Conservation (phyloP, 257 asterid species). For the Petrea volubilis region DNA sequence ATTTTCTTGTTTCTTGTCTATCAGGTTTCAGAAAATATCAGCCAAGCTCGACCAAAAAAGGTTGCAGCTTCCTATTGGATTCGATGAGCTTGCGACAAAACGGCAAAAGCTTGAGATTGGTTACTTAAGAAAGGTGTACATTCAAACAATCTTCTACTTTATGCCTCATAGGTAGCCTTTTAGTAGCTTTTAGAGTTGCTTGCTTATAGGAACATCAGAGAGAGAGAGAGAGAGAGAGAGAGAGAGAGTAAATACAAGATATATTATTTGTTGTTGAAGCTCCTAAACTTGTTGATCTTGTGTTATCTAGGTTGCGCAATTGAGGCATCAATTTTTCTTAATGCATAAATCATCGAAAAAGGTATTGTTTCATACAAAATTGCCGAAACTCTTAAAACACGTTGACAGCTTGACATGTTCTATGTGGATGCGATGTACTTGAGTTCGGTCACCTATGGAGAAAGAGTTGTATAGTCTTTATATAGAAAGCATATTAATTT, state of each 20-base stretch:
- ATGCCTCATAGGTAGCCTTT: neutral
- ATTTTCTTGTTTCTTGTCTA: constrained; percentile 20
- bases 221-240: neutral
- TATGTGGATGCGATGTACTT: neutral
- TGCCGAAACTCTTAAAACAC: neutral
- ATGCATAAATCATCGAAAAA: constrained; percentile 64
- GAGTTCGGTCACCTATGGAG: neutral
- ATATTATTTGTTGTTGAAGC: neutral
- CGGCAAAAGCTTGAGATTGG: constrained; percentile 87
- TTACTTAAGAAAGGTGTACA: constrained; percentile 67
- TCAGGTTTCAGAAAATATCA: constrained; percentile 47
- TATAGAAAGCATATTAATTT: neutral
- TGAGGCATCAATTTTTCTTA: constrained; percentile 64
- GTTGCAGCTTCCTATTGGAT: constrained; percentile 29
- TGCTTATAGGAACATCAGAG: neutral
- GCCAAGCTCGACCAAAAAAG: constrained; percentile 28
- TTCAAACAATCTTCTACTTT: neutral
- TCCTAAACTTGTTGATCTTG: constrained; percentile 11
- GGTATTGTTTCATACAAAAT: constrained; percentile 36
- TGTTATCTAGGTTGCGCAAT: constrained; percentile 56
- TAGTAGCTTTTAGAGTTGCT: neutral
- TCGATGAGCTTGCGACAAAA: constrained; percentile 53
- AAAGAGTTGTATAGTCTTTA: neutral
- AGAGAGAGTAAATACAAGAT: neutral
- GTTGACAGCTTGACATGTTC: neutral